A percentile compares a stretch with the other conserved stretches of the same genome.
These are phyloP conservation scores for Hypsizygus ulmarius DNA, from an alignment of 1,284 basidiomycete genomes.

Conservation along the genomic window DNA sequence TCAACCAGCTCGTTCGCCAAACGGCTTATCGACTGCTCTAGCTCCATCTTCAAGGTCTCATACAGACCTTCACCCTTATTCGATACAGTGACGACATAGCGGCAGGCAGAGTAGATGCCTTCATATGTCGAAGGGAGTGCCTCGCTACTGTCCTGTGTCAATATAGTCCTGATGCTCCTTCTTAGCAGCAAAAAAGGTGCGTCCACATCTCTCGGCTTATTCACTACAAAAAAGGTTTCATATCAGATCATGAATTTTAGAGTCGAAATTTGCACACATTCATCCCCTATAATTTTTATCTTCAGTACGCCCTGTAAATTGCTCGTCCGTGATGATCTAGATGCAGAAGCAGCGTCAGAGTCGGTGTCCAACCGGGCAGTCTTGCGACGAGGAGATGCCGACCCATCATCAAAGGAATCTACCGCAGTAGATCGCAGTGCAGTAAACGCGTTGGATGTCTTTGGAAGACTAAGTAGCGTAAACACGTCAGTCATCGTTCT, in stretches of 20 bases:
- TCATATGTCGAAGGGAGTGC: slow-evolving; percentile 50
- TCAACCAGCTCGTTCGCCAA: slow-evolving; percentile 38
- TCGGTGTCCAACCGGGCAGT: slow-evolving; percentile 59
- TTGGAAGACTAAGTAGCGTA: slow-evolving; percentile 50
- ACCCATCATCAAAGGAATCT: slow-evolving; percentile 38
- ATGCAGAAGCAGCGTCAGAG: slow-evolving; percentile 62
- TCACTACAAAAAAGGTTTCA: slow-evolving; percentile 18
- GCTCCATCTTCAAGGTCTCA: slow-evolving; percentile 46
- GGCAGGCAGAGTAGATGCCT: slow-evolving; percentile 54
- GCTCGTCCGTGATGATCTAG: slow-evolving; percentile 42
- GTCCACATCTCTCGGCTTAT: slow-evolving; percentile 21
- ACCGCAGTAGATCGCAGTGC: slow-evolving; percentile 35
- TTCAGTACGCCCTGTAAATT: slow-evolving; percentile 34
- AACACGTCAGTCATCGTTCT: slow-evolving; percentile 32
- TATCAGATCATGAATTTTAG: not conserved
- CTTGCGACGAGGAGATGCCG: slow-evolving; percentile 62
- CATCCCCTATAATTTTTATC: slow-evolving; percentile 43
- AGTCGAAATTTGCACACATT: slow-evolving; percentile 27
- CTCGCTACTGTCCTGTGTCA: slow-evolving; percentile 36
- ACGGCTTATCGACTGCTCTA: slow-evolving; percentile 47
- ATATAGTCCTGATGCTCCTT: slow-evolving; percentile 42
- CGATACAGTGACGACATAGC: slow-evolving; percentile 46
- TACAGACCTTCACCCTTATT: slow-evolving; percentile 57
- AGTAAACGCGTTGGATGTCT: slow-evolving; percentile 52
- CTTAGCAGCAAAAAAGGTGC: slow-evolving; percentile 32